phyloP scores from a whole-genome alignment of 352 stramenopile species.

The Pythium myriotylum region DNA sequence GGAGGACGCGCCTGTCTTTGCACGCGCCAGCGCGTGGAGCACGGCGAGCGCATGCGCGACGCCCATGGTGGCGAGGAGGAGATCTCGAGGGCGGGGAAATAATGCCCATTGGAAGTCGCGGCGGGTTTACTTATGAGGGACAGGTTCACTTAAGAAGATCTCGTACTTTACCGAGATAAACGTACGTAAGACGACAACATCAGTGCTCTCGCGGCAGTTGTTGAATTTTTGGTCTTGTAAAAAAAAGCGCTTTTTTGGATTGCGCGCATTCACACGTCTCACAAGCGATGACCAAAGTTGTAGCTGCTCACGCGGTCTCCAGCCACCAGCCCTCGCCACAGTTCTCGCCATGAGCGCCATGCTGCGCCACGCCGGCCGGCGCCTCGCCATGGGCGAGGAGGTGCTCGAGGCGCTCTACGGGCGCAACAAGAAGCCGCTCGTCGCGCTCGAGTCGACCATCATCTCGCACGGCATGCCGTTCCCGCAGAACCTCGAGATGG shows the following conservation, averaged over 20 bases:
- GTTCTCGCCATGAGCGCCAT: constrained; percentile 9
- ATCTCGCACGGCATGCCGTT: constrained; percentile 99
- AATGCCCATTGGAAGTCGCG: not conserved
- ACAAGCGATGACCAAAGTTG: not conserved
- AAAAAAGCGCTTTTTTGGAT: constrained; percentile 14
- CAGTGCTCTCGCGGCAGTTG: not conserved
- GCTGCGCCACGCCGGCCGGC: constrained; percentile 22
- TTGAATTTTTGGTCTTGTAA: constrained; percentile 2
- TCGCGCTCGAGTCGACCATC: constrained; percentile 99
- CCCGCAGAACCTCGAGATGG: constrained; percentile 96
- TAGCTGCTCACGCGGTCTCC: not conserved
- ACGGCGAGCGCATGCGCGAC: constrained; percentile 31
- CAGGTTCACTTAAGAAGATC: not conserved
- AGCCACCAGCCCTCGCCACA: too few relatives aligned
- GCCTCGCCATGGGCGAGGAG: constrained; percentile 33
- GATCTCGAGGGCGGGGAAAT: too few relatives aligned
- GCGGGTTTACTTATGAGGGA: not conserved
- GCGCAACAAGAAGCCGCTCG: constrained; percentile 53
- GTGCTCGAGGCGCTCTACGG: constrained; percentile 36
- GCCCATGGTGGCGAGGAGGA: constrained; percentile 32
- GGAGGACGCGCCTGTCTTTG: constrained; percentile 2
- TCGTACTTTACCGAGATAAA: not conserved
- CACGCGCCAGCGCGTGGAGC: constrained; percentile 25
- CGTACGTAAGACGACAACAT: not conserved
- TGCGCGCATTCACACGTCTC: not conserved